Evolutionary conservation across 192 early-diverging fungal species (phyloP).

Genomic region (Coemansia sp.): DNA sequence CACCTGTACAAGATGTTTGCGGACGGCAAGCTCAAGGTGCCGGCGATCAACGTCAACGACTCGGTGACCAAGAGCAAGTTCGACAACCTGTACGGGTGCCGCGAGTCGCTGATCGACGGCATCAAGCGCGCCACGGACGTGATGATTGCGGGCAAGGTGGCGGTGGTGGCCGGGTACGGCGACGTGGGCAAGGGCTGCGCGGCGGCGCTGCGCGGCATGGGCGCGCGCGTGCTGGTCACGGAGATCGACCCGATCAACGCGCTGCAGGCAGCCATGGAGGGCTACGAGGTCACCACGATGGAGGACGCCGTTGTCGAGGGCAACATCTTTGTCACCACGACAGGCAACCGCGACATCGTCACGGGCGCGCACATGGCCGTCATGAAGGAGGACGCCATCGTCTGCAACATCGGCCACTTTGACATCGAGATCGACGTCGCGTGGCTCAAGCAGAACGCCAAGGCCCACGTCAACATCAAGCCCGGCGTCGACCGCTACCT

Average conservation of each 20-base stretch:
- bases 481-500: constrained; percentile 97
- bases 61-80: constrained; percentile 99
- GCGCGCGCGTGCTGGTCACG: constrained; percentile 95
- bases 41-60: constrained; percentile 99
- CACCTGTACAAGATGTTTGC: constrained; percentile 98
- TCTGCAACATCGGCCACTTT: constrained; percentile 99
- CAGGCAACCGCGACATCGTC: constrained; percentile 98
- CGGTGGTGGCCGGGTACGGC: constrained; percentile 98
- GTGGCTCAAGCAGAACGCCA: constrained; percentile 96
- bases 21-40: constrained; percentile 94
- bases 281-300: constrained; percentile 99
- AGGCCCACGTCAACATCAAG: constrained; percentile 91
- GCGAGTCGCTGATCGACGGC: constrained; percentile 98
- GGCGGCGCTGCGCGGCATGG: constrained; percentile 95
- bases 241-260: constrained; percentile 99
- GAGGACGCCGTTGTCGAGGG: constrained; percentile 87
- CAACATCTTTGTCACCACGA: constrained; percentile 99
- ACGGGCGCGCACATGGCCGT: constrained; percentile 83
- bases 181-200: constrained; percentile 99
- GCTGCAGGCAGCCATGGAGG: constrained; percentile 98
- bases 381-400: constrained; percentile 99
- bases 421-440: constrained; percentile 98
- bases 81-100: constrained; percentile 99
- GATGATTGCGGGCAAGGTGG: constrained; percentile 99
- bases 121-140: constrained; percentile 99